Base-by-base conservation (phyloP, 2,329 filamentous ascomycete genomes). In the Thielaviopsis punctulata region DNA sequence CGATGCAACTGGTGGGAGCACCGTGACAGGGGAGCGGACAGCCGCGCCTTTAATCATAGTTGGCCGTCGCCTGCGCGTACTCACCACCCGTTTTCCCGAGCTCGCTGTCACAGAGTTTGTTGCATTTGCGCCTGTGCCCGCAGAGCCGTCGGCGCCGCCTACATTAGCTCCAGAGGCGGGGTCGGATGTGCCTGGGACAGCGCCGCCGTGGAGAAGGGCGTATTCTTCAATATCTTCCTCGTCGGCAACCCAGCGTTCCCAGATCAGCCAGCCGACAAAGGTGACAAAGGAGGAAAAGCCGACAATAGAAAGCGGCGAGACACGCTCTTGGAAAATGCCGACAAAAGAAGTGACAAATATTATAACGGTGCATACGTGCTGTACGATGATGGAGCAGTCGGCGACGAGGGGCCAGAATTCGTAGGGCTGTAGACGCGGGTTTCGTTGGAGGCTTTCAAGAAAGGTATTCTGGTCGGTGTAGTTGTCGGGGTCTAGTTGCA, bases 391-490 rank as follows among this genome's bases (percentile, higher is more conserved):
- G 2, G 90, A 95, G 13, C 86, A 90, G 65, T 96, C 90, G 53
- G 87, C 86, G 49, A 96, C 88, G 30, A 98, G 74, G 8, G 89
- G 87, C 90, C 92, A 98, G 67, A 98, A 98, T 62, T 96, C 89
- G 66, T 98, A 98, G 0, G 90, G 90, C 58, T 92, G 84, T 50
- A 96, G 76, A 41, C 89, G 82, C 4, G 90, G 90, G 64, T 98
- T 98, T 47, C 89, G 80, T 66, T 98, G 90, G 18, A 98, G 78
- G 60, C 94, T 88, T 63, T 95, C 90, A 58, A 98, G 81, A 61
- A 98, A 98, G 1, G 92, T 96, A 55, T 86, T 86, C 63, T 92
- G 88, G 64, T 98, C 92, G 41, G 92, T 96, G 64, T 96, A 96
- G 66, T 98, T 98, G 66, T 98, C 92, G n/a, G 92, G 89, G 63